A percentile compares a stretch with the other conserved stretches of the same genome.
Evolutionary conservation across 495 filamentous ascomycete species (phyloP).

Genomic region (Lepraria neglecta): DNA sequence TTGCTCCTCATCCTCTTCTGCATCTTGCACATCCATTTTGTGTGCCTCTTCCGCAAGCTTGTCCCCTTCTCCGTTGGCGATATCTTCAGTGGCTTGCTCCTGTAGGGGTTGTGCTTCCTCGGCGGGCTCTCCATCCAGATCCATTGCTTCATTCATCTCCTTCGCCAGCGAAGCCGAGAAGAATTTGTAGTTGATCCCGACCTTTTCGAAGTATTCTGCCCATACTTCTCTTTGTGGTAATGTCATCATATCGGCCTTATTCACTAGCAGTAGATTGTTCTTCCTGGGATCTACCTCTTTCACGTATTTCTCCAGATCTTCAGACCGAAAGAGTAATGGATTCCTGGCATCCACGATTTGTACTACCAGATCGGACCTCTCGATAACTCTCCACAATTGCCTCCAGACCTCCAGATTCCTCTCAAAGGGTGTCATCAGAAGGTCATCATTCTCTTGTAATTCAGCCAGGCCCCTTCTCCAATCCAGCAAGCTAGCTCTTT

Average conservation of each 20-base stretch:
- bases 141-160: conserved; percentile 68
- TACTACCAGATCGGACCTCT: conserved; percentile 89
- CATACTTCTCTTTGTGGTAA: conserved; percentile 73
- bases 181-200: conserved; percentile 81
- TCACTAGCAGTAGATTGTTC: conserved; percentile 87
- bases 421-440: conserved; percentile 98
- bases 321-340: conserved; percentile 86
- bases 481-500: conserved; percentile 73
- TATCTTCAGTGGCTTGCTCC: conserved; percentile 38
- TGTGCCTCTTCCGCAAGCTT: conserved; percentile 37
- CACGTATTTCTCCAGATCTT: conserved; percentile 90
- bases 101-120: conserved; percentile 36
- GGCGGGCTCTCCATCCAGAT: conserved; percentile 41
- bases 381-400: conserved; percentile 97
- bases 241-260: conserved; percentile 99
- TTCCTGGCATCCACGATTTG: conserved; percentile 98
- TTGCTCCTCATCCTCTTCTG: conserved; percentile 31
- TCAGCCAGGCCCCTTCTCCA: conserved; percentile 91
- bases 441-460: conserved; percentile 83
- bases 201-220: conserved; percentile 80
- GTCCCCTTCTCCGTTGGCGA: conserved; percentile 31
- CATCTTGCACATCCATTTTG: conserved; percentile 36
- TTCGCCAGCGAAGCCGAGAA: conserved; percentile 93
- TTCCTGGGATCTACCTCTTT: conserved; percentile 85
- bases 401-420: conserved; percentile 97